Evolutionary conservation across 1,139 yeast genomes (phyloP).

Genomic region (Arxiozyma bovina): DNA sequence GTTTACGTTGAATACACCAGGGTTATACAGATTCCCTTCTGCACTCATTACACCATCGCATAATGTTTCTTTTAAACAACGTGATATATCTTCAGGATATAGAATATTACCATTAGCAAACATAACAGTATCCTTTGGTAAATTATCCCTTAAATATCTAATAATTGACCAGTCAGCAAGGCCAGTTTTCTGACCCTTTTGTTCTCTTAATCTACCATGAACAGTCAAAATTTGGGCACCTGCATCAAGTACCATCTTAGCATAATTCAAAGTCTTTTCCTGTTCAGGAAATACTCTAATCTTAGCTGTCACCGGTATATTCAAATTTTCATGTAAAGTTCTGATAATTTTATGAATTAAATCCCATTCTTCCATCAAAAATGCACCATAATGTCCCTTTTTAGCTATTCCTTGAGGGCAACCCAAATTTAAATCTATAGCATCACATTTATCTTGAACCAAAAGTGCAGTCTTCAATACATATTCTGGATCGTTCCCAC

Average conservation of each 20-base stretch:
- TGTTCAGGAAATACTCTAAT: constrained; percentile 82
- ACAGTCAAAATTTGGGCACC: constrained; percentile 95
- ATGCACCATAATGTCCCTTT: constrained; percentile 92
- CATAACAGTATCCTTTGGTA: constrained; percentile 77
- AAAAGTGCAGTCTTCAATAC: constrained; percentile 68
- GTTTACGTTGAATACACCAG: constrained; percentile 60
- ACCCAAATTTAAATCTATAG: constrained; percentile 89
- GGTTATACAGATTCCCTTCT: constrained; percentile 88
- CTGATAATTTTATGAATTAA: constrained; percentile 62
- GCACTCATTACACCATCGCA: constrained; percentile 98
- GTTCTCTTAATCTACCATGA: constrained; percentile 93
- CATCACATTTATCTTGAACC: constrained; percentile 85
- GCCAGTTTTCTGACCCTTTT: constrained; percentile 95
- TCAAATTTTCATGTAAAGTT: constrained; percentile 62
- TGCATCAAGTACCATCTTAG: constrained; percentile 81
- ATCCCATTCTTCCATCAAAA: constrained; percentile 96
- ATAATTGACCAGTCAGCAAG: constrained; percentile 87
- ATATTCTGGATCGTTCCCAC: constrained; percentile 90
- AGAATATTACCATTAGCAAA: constrained; percentile 89
- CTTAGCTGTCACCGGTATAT: constrained; percentile 90
- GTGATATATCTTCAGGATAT: constrained; percentile 67
- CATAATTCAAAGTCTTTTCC: constrained; percentile 78
- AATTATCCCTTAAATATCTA: constrained; percentile 63
- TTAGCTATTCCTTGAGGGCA: constrained; percentile 97
- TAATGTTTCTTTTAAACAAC: constrained; percentile 53